phyloP scores from a whole-genome alignment of 441 rosid genomes.

The Pelargonium citronellum region DNA sequence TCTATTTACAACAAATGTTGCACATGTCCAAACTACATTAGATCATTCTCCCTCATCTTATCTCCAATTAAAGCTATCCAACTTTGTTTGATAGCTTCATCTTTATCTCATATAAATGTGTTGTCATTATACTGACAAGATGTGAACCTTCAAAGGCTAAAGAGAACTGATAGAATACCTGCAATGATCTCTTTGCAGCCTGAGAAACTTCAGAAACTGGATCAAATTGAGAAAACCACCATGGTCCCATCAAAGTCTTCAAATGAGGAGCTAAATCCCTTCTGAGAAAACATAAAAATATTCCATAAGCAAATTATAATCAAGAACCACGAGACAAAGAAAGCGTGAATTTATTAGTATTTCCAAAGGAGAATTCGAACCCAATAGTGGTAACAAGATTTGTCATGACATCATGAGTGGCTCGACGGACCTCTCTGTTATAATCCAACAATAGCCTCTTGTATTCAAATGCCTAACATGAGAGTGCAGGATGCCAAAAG shows the following conservation, averaged over 20 bases:
- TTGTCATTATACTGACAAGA: not conserved
- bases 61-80: not conserved
- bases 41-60: not conserved
- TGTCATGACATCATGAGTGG: constrained; percentile 79
- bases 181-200: constrained; percentile 80
- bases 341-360: not conserved
- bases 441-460: constrained; percentile 84
- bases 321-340: constrained; percentile 12
- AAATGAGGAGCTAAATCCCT: constrained; percentile 89
- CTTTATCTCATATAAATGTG: too few species aligned
- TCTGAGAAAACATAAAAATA: constrained; percentile 38
- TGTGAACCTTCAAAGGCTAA: constrained; percentile 2
- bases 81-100: not conserved
- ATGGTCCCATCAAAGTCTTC: constrained; percentile 89
- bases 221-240: constrained; percentile 99
- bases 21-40: not conserved
- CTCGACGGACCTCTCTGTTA: constrained; percentile 89
- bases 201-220: constrained; percentile 75
- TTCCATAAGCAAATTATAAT: constrained; percentile 15
- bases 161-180: constrained; percentile 43
- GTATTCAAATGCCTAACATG: constrained; percentile 77
- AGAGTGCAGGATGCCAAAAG: constrained; percentile 14
- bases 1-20: not conserved
- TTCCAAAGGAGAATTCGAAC: constrained; percentile 36
- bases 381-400: constrained; percentile 66